Percentiles rank a stretch among this genome's conserved stretches.
These are phyloP conservation scores for Daphne laureola DNA, from an alignment of 441 rosid genomes.

Conservation along the genomic window DNA sequence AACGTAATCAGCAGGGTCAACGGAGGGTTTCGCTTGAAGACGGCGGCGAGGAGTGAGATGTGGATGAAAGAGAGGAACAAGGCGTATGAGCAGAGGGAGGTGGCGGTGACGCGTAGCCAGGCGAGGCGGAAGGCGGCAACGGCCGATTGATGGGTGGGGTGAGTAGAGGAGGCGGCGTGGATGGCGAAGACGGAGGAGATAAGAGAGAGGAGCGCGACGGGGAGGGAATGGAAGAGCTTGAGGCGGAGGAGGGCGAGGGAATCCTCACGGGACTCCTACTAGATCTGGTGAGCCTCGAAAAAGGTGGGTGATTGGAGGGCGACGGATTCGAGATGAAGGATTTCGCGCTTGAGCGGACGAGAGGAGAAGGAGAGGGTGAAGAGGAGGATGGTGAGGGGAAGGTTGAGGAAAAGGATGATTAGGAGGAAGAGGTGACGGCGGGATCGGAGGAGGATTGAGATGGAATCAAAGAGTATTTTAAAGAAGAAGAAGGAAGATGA, in stretches of 20 bases:
- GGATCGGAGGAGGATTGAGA: conserved; percentile 32
- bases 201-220: conserved; percentile 50
- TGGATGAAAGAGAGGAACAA: conserved; percentile 34
- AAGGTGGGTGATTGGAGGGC: conserved; percentile 43
- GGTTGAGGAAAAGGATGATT: conserved; percentile 30
- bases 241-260: conserved; percentile 53
- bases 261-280: conserved; percentile 52
- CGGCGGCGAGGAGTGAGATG: conserved; percentile 20
- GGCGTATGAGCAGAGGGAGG: conserved; percentile 44
- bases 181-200: conserved; percentile 36
- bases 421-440: conserved; percentile 37
- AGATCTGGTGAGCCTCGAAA: conserved; percentile 57
- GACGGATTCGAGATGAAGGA: conserved; percentile 50
- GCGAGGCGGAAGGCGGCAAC: conserved; percentile 23
- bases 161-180: conserved; percentile 26
- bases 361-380: conserved; percentile 38
- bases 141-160: conserved; percentile 20
- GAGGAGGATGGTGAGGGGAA: conserved; percentile 48
- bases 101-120: conserved; percentile 41
- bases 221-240: conserved; percentile 35
- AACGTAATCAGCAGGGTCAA: conserved; percentile 20
- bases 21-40: conserved; percentile 15
- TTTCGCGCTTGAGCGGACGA: conserved; percentile 37
- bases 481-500: conserved; percentile 20
- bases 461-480: conserved; percentile 28